Base-by-base conservation (phyloP, 1,284 basidiomycete species). In the Ceratobasidium sp. region DNA sequence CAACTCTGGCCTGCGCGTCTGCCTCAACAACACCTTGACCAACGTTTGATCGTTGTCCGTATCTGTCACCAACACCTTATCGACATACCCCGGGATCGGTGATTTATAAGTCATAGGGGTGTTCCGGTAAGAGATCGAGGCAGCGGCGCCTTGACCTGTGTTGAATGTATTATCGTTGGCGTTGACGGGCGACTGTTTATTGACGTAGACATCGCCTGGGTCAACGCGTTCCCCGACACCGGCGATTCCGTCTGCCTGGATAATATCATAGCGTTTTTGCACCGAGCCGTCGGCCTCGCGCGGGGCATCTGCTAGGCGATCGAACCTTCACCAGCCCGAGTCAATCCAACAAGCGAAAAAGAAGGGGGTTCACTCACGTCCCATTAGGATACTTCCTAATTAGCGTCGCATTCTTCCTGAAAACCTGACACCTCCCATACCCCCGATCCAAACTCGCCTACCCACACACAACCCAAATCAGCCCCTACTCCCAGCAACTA, bases 341-440 rank as follows among this genome's bases (percentile, higher is more conserved):
- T 56, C n/a, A 33, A 61, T 38, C 11, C 21, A 25, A 64, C 58
- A 9, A n/a, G n/a, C n/a, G n/a, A 18, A 7, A 7, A 14, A 33
- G 40, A 49, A 12, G 74, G 73, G 67, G 33, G 53, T 46, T 11
- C 16, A 90, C 92, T 82, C 79, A 95, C 86, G 96, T 95, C 79
- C 96, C 96, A 80, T 99, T 99, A 30, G 95, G 92, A 81, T 99
- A 99, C 81, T 95, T 95, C 77, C 95, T 88, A 77, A 99, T 91
- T 70, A 97, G 88, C 5, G 96, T 95, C 9, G 92, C 89, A 76
- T 96, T 94, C 83, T 99, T 99, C 74, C 96, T 90, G 79, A 99
- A 85, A 7, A 99, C 97, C 82, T 99, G 97, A 81, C 96, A 98
- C 70, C 97, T 85, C 46, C 96, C 97, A 78, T 98, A 99, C 2